Evolutionary conservation across 2,329 filamentous ascomycete species (phyloP), one percentile per base, ranked within the genome.

Genomic region (Thelonectria blattea): DNA sequence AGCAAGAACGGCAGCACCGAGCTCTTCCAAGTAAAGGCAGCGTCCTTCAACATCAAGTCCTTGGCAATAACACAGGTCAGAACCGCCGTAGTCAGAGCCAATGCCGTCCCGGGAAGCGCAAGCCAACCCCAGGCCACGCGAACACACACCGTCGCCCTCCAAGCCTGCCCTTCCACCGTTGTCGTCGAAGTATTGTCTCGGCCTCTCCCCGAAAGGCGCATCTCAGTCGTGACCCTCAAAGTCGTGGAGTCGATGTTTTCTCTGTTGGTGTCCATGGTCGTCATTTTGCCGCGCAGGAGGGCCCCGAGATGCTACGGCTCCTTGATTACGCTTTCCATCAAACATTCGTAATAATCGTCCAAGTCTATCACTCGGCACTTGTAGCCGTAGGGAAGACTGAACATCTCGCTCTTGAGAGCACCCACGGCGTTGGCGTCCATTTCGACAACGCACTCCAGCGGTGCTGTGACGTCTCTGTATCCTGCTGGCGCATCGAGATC

Each of bases 211-310:
- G 27, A 30, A 4, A 30, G 55, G 7, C 56, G 51, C 15, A 62
- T 52, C 42, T 62, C 51, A 7, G 41, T 48, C 3, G 60, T 59
- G 17, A 56, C 37, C 14, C 60, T 34, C 34, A 59, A 27, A 11
- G 60, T 47, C 51, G 59, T 46, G 8, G 60, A 62, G n/a, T 52
- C 56, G 15, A 62, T 15, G 20, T 59, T 48, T 24, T 59, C 56
- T 22, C 47, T 56, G 4, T 59, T 59, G 5, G 52, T 52, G 20
- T 59, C 47, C 15, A 62, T 32, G 17, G 17, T 59, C 11, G 56
- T 56, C 5, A 22, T 43, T 15, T 41, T 51, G 20, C 32, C 32
- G 12, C 43, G 55, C 30, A 61, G 37, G 8, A 61, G 45, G 37
- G 43, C 50, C 2, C 48, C 22, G 49, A 54, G 43, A 39, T 41